phyloP scores from a whole-genome alignment of 2,329 filamentous ascomycete genomes.

The Rachicladosporium sp. region DNA sequence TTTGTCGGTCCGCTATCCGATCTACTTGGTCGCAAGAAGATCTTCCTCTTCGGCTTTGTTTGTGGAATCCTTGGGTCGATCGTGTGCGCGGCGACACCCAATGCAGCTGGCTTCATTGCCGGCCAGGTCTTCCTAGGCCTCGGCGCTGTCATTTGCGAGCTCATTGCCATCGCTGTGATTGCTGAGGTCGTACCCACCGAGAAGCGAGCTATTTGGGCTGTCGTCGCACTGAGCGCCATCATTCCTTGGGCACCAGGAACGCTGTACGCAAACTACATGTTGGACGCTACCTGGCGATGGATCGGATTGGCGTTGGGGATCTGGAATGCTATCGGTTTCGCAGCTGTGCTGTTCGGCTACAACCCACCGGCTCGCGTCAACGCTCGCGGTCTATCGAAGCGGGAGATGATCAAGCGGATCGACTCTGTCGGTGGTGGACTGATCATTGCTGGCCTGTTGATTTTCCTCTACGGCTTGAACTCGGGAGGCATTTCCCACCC shows the following conservation, averaged over 20 bases:
- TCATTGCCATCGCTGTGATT: conserved; percentile 56
- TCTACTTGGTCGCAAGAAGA: conserved; percentile 48
- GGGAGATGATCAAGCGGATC: conserved; percentile 33
- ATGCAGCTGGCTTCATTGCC: conserved; percentile 52
- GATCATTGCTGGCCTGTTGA: conserved; percentile 37
- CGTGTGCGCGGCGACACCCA: conserved; percentile 43
- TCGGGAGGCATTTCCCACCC: conserved; percentile 6
- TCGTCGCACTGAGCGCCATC: conserved; percentile 17
- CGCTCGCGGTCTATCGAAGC: conserved; percentile 21
- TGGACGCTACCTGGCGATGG: conserved; percentile 41
- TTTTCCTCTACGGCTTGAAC: conserved; percentile 37
- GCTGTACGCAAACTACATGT: too few relatives aligned
- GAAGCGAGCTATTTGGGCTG: conserved; percentile 54
- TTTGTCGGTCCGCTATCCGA: conserved; percentile 57
- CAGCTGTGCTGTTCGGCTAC: conserved; percentile 42
- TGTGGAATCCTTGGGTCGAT: conserved; percentile 49
- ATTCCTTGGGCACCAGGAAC: too few relatives aligned
- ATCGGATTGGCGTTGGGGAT: conserved; percentile 41
- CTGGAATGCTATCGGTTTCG: conserved; percentile 39
- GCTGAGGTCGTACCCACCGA: conserved; percentile 55
- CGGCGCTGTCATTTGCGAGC: conserved; percentile 56
- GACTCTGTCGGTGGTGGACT: conserved; percentile 43
- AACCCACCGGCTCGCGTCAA: conserved; percentile 38
- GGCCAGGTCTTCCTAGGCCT: conserved; percentile 49
- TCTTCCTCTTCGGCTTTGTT: conserved; percentile 42